A percentile compares a stretch with the other conserved stretches of the same genome.
Conservation (phyloP, 805 yeast species). For the Spathaspora girioi region DNA sequence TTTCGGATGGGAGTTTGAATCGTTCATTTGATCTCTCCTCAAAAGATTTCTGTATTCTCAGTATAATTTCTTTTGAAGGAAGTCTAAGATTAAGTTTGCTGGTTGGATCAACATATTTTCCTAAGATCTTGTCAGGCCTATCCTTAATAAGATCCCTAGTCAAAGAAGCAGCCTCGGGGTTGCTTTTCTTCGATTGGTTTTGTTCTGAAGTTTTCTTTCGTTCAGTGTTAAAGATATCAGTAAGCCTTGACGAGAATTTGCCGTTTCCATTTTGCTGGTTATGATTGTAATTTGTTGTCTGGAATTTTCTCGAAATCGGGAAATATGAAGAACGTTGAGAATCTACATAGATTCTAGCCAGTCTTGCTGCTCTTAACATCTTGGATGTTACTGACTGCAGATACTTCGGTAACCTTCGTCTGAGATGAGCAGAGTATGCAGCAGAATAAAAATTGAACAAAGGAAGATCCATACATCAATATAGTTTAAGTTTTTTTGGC, state of each 20-base stretch:
- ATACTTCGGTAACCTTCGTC: background rate
- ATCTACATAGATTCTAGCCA: background rate
- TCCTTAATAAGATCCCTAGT: background rate
- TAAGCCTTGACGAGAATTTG: background rate
- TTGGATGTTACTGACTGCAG: background rate
- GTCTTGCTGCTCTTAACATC: background rate
- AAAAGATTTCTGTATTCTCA: background rate
- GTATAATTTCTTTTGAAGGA: background rate
- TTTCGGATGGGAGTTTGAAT: constrained; percentile 11
- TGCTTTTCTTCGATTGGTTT: background rate
- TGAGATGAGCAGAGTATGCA: background rate
- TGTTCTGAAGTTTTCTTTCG: background rate
- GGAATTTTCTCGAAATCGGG: background rate
- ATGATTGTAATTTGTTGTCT: background rate
- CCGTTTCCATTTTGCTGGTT: background rate
- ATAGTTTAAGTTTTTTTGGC: too few species aligned
- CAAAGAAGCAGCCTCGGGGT: background rate
- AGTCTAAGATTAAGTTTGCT: background rate
- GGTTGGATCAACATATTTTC: background rate
- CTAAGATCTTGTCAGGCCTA: background rate
- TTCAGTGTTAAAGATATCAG: background rate
- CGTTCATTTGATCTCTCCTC: constrained; percentile 10
- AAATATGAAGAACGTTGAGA: background rate
- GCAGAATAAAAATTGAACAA: background rate
- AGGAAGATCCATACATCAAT: background rate